Evolutionary conservation across 78 protist species (phyloP).

Genomic region (Emiliania huxleyi): DNA sequence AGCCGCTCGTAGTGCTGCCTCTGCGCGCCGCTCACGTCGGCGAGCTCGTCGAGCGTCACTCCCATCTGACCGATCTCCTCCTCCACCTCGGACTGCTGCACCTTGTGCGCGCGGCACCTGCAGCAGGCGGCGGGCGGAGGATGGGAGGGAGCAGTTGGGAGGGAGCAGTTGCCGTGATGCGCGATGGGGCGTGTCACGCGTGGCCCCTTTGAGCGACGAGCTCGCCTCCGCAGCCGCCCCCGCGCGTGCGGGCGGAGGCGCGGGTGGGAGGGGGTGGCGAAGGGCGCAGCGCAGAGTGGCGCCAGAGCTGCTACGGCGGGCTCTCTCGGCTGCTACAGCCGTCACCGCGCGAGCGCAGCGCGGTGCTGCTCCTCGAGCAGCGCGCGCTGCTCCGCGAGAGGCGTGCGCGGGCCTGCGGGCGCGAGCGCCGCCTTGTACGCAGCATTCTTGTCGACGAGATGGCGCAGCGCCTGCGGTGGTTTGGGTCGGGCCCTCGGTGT

Average conservation of each 20-base stretch:
- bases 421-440: not conserved
- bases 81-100: not conserved
- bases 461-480: too few species aligned
- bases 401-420: not conserved
- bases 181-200: too few species aligned
- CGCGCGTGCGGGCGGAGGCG: too few species aligned
- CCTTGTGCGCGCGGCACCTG: not conserved
- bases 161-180: too few species aligned
- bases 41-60: not conserved
- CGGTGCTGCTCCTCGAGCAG: not conserved
- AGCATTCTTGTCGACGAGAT: conserved; percentile 1
- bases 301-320: too few species aligned
- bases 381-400: not conserved
- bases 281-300: too few species aligned
- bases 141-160: too few species aligned
- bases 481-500: too few species aligned
- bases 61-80: not conserved
- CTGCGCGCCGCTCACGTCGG: not conserved
- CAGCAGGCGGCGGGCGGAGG: not conserved
- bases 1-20: not conserved
- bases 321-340: too few species aligned
- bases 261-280: too few species aligned
- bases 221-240: too few species aligned
- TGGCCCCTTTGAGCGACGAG: too few species aligned
- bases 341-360: not conserved